These are phyloP conservation scores for Phytophthora pluvialis DNA, from an alignment of 352 stramenopile species.

Conservation along the genomic window DNA sequence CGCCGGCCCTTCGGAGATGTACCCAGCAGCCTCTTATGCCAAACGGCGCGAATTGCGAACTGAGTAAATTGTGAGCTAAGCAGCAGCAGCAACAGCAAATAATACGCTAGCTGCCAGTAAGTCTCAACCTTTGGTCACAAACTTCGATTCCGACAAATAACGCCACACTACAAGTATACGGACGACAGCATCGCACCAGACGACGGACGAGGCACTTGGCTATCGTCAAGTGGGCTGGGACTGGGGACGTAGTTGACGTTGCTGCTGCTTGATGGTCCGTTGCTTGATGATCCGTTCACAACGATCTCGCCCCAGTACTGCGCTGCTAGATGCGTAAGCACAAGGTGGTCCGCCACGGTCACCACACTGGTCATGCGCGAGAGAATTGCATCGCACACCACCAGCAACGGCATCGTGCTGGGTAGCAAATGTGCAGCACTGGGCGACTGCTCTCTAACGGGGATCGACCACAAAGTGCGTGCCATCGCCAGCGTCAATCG, in stretches of 20 bases:
- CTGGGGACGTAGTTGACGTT: slow-evolving; percentile 12
- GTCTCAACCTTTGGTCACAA: no score
- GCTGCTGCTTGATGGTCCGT: not conserved
- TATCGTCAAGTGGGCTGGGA: slow-evolving; percentile 21
- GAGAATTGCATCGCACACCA: slow-evolving; percentile 51
- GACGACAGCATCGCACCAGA: slow-evolving; percentile 32
- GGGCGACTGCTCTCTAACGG: slow-evolving; percentile 12
- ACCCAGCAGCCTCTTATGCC: no score
- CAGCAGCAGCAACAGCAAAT: no score
- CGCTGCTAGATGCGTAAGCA: slow-evolving; percentile 50
- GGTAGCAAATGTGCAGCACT: slow-evolving; percentile 14
- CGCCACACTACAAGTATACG: slow-evolving; percentile 20
- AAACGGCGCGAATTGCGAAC: no score
- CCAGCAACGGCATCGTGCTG: slow-evolving; percentile 46
- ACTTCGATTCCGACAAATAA: not conserved
- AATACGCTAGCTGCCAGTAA: no score
- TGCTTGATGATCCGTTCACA: slow-evolving; percentile 6
- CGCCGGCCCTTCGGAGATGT: no score
- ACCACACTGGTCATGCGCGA: slow-evolving; percentile 40
- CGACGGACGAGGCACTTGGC: slow-evolving; percentile 15
- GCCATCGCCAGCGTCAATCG: slow-evolving; percentile 32
- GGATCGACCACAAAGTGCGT: slow-evolving; percentile 33
- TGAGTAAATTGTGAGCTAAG: no score
- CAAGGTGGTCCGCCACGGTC: slow-evolving; percentile 45
- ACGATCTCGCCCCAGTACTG: slow-evolving; percentile 56